Conservation (phyloP, 495 filamentous ascomycete species). For the Clohesyomyces aquaticus region DNA sequence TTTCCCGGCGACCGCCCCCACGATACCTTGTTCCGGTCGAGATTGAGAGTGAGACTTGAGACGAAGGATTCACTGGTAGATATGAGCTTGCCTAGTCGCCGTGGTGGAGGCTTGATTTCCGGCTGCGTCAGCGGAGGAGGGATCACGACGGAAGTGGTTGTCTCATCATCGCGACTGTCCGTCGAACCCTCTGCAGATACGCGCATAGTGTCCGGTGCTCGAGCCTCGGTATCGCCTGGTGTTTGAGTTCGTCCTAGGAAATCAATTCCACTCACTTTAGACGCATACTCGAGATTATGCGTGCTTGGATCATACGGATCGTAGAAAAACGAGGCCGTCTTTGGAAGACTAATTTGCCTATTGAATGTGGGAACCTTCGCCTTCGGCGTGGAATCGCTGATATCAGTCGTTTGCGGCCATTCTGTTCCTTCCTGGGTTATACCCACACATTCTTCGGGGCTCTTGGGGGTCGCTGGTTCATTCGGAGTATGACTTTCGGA, state of each 20-base stretch:
- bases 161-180: constrained; percentile 7
- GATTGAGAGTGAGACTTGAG: constrained; percentile 58
- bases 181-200: constrained; percentile 23
- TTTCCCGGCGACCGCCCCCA: constrained; percentile 73
- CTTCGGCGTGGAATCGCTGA: constrained; percentile 42
- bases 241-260: constrained; percentile 32
- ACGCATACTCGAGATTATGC: constrained; percentile 46
- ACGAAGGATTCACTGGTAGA: constrained; percentile 53
- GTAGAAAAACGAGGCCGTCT: constrained; percentile 47
- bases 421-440: no score
- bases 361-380: constrained; percentile 36
- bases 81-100: constrained; percentile 52
- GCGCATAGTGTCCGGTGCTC: constrained; percentile 34
- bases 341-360: constrained; percentile 45
- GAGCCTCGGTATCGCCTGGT: constrained; percentile 25
- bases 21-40: constrained; percentile 67
- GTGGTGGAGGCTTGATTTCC: constrained; percentile 47
- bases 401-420: constrained; percentile 28
- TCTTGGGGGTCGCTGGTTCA: constrained; percentile 45
- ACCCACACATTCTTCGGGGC: no score
- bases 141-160: neutral
- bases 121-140: constrained; percentile 9
- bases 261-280: constrained; percentile 43
- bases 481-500: constrained; percentile 38
- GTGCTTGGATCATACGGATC: constrained; percentile 43